These are phyloP conservation scores for Ophiostoma pallidulum DNA, from an alignment of 2,329 filamentous ascomycete species.

Conservation along the genomic window DNA sequence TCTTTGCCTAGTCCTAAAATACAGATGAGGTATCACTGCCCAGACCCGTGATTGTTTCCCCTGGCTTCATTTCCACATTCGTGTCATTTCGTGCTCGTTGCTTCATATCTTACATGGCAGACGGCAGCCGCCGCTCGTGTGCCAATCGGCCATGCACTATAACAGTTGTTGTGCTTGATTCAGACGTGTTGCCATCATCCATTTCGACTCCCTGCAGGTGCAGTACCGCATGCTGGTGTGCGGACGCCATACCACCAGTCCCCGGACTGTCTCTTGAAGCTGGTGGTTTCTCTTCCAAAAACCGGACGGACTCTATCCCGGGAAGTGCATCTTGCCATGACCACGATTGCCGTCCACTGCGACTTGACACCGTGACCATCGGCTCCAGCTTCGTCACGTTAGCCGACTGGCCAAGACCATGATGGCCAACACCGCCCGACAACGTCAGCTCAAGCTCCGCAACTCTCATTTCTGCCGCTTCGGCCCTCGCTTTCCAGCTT, in stretches of 20 bases:
- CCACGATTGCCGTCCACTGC: not conserved
- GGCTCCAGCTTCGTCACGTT: not conserved
- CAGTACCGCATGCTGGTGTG: not conserved
- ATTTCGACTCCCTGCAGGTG: not conserved
- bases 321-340: slow-evolving; percentile 2
- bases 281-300: not conserved
- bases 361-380: not conserved
- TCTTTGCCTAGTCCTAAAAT: no score
- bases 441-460: slow-evolving; percentile 32
- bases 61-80: no score
- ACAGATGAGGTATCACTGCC: no score
- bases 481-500: slow-evolving; percentile 46
- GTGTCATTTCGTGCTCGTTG: not conserved
- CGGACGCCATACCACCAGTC: not conserved
- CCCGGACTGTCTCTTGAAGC: not conserved
- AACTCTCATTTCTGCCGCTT: slow-evolving; percentile 45
- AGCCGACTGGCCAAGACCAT: not conserved
- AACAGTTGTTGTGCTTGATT: slow-evolving; percentile 7
- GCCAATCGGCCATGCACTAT: slow-evolving; percentile 6
- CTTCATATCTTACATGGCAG: slow-evolving; percentile 1
- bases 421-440: slow-evolving; percentile 12
- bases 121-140: slow-evolving; percentile 7
- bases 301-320: not conserved
- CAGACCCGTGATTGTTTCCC: no score
- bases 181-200: slow-evolving; percentile 8